Conservation (phyloP, 805 yeast genomes). For the Zygotorulaspora florentina region DNA sequence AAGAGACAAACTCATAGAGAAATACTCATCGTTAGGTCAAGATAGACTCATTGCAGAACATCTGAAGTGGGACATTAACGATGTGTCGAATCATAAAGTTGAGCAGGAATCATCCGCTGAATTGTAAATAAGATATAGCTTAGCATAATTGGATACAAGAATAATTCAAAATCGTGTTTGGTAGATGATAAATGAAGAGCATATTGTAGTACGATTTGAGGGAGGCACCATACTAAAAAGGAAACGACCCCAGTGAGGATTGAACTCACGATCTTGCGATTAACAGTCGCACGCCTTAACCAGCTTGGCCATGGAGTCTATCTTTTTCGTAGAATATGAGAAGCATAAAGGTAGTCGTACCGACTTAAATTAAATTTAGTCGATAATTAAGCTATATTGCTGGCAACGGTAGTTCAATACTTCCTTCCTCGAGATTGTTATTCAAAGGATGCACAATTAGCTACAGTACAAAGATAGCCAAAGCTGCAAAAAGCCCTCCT, state of each 20-base stretch:
- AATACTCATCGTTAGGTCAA: constrained; percentile 4
- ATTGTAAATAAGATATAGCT: too few species aligned
- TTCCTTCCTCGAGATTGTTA: too few species aligned
- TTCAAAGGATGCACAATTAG: too few species aligned
- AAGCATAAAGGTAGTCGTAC: not conserved
- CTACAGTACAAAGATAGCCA: too few species aligned
- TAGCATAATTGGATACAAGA: too few species aligned
- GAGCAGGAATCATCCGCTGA: not conserved
- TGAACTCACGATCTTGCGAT: constrained; percentile 57
- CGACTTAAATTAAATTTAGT: too few species aligned
- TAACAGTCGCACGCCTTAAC: constrained; percentile 56
- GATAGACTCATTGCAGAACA: constrained; percentile 7
- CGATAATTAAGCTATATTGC: too few species aligned
- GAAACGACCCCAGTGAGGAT: constrained; percentile 50
- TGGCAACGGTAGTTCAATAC: too few species aligned
- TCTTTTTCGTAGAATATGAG: not conserved
- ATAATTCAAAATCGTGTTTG: too few species aligned
- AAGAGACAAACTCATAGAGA: constrained; percentile 38
- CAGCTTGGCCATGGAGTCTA: constrained; percentile 51
- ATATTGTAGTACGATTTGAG: too few species aligned
- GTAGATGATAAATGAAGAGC: too few species aligned
- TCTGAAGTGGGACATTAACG: constrained; percentile 10
- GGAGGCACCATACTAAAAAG: constrained; percentile 12
- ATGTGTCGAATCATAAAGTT: not conserved
- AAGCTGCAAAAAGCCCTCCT: too few species aligned